Percentiles rank a stretch among this genome's conserved stretches.
These are phyloP conservation scores for Termitomyces sp. DNA, from an alignment of 768 basidiomycete genomes.

Conservation along the genomic window DNA sequence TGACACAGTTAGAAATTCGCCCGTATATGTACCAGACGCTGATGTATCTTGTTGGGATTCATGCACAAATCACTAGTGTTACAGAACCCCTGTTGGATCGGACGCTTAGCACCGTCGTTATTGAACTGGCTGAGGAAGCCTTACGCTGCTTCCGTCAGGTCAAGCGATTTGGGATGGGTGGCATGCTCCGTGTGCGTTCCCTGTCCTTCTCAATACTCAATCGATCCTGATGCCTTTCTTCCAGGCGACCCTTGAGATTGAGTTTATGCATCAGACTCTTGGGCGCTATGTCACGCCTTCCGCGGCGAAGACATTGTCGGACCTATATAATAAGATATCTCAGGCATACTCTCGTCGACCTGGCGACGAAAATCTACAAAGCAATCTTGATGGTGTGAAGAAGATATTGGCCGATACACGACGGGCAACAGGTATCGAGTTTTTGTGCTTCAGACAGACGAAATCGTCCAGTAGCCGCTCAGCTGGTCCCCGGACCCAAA, in stretches of 20 bases:
- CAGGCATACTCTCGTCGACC: conserved; percentile 84
- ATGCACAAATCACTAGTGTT: conserved; percentile 82
- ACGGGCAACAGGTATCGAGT: conserved; percentile 89
- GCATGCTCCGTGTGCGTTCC: conserved; percentile 84
- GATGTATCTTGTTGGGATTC: conserved; percentile 85
- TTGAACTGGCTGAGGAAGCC: conserved; percentile 79
- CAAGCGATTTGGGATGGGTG: conserved; percentile 93
- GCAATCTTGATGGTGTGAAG: conserved; percentile 86
- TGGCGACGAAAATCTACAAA: conserved; percentile 83
- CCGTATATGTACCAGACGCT: conserved; percentile 90
- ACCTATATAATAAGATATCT: conserved; percentile 92
- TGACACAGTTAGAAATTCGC: conserved; percentile 63
- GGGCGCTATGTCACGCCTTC: conserved; percentile 78
- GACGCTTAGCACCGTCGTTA: conserved; percentile 74
- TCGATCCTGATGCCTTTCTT: conserved; percentile 1
- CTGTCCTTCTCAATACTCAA: neutral
- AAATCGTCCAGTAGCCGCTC: conserved; percentile 35
- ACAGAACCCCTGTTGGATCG: conserved; percentile 79
- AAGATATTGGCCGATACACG: conserved; percentile 84
- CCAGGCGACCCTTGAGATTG: conserved; percentile 97
- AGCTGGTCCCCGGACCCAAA: conserved; percentile 13
- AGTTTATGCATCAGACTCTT: conserved; percentile 97
- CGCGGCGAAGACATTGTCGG: conserved; percentile 81
- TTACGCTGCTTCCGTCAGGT: conserved; percentile 84
- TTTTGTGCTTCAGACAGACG: conserved; percentile 84